Evolutionary conservation across 2,329 filamentous ascomycete genomes (phyloP), one percentile per base, ranked within the genome.

Genomic region (Phyllosticta citribraziliensis): DNA sequence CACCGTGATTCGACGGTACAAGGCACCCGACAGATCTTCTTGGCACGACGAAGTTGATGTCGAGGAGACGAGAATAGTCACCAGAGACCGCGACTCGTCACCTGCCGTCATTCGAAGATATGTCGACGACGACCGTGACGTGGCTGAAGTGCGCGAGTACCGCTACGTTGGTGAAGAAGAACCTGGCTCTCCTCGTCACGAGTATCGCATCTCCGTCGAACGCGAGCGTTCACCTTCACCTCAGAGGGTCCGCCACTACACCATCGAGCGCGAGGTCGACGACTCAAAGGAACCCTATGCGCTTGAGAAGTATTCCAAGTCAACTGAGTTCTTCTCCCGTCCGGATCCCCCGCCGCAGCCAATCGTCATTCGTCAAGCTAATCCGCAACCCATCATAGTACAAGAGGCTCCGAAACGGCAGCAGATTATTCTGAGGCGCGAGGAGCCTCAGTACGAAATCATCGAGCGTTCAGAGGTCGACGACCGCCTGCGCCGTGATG

Each of bases 1-100:
- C 67, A 82, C 79, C 65, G 83, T 80, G 6, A 79, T 86, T 66
- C 83, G 82, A 69, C 82, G 83, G 67, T 86, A 87, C 75, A 77
- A 78, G 64, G 71, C 80, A n/a, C 79, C 79, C 56, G 79, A 82
- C 56, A 78, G 81, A 55, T 73, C 74, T 62, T 73, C 76, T 47
- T 70, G 74, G 54, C 70, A 73, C 57, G 76, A 78, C 62, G 70
- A 69, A 30, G 74, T 76, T 66, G 70, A 69, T 47, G 75, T 76
- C 66, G 75, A 78, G 63, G 73, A 78, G 58, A 78, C 81, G 66
- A 75, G 78, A 61, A 75, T 82, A 63, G 74, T 79, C 63, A 75
- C 76, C 60, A 58, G 64, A 12, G 65, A 66, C 51, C 59, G 60
- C 20, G 57, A 62, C 8, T 55, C 53, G 57, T 27, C 54, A 30